Evolutionary conservation across 225 moss, liverwort and hornwort species (phyloP).

Genomic region (Anthoceros angustus): DNA sequence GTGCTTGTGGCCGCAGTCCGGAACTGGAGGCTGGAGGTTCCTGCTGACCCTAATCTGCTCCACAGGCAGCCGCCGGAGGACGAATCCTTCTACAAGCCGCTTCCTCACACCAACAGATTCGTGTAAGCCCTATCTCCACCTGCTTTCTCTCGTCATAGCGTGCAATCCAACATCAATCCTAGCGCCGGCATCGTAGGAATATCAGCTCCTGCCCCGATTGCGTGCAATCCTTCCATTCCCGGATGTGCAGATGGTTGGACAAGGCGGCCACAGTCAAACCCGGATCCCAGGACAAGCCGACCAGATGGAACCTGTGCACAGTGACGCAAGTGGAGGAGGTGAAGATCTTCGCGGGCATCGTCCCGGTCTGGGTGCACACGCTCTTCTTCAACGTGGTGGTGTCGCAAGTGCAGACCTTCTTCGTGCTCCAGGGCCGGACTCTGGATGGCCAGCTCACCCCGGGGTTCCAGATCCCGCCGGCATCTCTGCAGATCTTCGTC

Average conservation of each 20-base stretch:
- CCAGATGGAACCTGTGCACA: conserved; percentile 32
- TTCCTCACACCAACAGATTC: conserved; percentile 47
- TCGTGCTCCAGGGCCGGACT: conserved; percentile 43
- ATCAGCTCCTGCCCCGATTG: too few species aligned
- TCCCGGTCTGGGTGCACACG: conserved; percentile 45
- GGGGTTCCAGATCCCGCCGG: conserved; percentile 31
- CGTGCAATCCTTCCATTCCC: background rate
- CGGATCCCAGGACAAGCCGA: conserved; percentile 19
- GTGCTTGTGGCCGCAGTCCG: conserved; percentile 42
- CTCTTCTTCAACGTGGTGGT: conserved; percentile 22
- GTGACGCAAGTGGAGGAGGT: conserved; percentile 54
- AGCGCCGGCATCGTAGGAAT: too few species aligned
- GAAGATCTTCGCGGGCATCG: conserved; percentile 30
- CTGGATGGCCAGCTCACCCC: conserved; percentile 28
- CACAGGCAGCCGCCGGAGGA: conserved; percentile 21
- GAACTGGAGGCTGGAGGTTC: conserved; percentile 30
- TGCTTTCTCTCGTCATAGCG: background rate
- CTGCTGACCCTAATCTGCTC: conserved; percentile 17
- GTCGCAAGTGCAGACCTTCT: conserved; percentile 36
- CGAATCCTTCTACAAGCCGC: conserved; percentile 19
- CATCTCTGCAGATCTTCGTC: conserved; percentile 28
- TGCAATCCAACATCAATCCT: background rate
- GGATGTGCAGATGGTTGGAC: conserved; percentile 47
- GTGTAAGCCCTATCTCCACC: conserved; percentile 21
- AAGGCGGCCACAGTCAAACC: conserved; percentile 35